These are phyloP conservation scores for Metrosideros polymorpha DNA, from an alignment of 441 rosid genomes.

Conservation along the genomic window DNA sequence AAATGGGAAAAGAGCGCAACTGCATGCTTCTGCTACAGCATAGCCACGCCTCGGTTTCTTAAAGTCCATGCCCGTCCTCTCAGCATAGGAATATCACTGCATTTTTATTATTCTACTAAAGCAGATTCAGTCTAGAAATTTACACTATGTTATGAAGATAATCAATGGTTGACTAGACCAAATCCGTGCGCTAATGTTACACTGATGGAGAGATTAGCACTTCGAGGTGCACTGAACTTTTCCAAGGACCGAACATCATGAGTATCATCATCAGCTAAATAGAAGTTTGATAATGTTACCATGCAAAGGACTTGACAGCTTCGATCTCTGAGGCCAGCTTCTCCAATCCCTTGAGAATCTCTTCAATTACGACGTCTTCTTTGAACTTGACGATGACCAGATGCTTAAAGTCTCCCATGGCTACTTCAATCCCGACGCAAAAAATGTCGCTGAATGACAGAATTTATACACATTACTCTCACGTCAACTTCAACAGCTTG, in stretches of 20 bases:
- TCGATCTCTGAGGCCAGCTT: constrained; percentile 66
- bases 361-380: constrained; percentile 47
- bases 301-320: constrained; percentile 78
- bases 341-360: constrained; percentile 71
- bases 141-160: background rate
- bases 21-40: background rate
- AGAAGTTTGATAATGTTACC: constrained; percentile 22
- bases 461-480: constrained; percentile 22
- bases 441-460: background rate
- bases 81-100: background rate
- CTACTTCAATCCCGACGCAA: background rate
- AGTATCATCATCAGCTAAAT: background rate
- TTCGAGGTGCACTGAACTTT: background rate
- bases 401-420: constrained; percentile 68
- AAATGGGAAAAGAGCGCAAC: background rate
- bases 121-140: background rate
- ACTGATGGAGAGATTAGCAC: background rate
- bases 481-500: constrained; percentile 30
- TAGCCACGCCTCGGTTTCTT: background rate
- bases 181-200: background rate
- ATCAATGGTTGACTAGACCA: background rate
- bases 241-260: background rate
- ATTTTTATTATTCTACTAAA: background rate
- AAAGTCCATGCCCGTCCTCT: background rate
- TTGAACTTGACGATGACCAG: constrained; percentile 83